Percentiles rank a stretch among this genome's conserved stretches.
Conservation (phyloP, 2,329 filamentous ascomycete species). For the Neobulgaria alba region DNA sequence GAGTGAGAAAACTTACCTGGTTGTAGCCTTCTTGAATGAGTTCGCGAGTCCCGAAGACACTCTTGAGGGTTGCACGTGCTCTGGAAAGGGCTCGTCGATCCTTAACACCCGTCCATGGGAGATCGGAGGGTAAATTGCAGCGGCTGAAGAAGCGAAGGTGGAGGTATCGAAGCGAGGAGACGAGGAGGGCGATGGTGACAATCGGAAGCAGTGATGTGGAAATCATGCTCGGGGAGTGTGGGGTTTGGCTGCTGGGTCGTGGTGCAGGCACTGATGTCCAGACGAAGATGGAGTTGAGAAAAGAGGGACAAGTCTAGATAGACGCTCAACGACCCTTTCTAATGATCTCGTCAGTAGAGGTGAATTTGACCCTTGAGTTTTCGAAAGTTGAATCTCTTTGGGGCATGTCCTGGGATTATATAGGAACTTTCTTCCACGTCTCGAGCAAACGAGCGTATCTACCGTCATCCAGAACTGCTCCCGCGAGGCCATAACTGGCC, state of each 20-base stretch:
- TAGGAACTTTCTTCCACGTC: no score
- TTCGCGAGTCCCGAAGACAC: slow-evolving; percentile 12
- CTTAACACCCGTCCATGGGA: slow-evolving; percentile 15
- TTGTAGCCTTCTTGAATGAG: slow-evolving; percentile 16
- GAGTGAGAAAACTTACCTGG: slow-evolving; percentile 10
- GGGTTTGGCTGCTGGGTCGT: no score
- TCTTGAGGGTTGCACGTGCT: slow-evolving; percentile 11
- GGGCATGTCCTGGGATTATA: no score
- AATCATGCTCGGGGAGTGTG: not conserved
- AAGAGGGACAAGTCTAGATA: no score
- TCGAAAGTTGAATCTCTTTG: no score
- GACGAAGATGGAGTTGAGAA: no score
- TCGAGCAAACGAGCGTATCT: no score
- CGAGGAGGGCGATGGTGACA: not conserved
- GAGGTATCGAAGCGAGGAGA: slow-evolving; percentile 2
- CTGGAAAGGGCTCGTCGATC: slow-evolving; percentile 7
- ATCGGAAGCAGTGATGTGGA: not conserved
- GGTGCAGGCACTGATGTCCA: no score
- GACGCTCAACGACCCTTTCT: no score
- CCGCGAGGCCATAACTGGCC: not conserved
- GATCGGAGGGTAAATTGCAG: slow-evolving; percentile 5
- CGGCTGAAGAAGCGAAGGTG: slow-evolving; percentile 13
- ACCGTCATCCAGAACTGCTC: no score
- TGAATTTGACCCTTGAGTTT: no score
- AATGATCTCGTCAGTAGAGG: no score